These are phyloP conservation scores for Lachnum nothofagi DNA, from an alignment of 2,329 filamentous ascomycete genomes.

Conservation along the genomic window DNA sequence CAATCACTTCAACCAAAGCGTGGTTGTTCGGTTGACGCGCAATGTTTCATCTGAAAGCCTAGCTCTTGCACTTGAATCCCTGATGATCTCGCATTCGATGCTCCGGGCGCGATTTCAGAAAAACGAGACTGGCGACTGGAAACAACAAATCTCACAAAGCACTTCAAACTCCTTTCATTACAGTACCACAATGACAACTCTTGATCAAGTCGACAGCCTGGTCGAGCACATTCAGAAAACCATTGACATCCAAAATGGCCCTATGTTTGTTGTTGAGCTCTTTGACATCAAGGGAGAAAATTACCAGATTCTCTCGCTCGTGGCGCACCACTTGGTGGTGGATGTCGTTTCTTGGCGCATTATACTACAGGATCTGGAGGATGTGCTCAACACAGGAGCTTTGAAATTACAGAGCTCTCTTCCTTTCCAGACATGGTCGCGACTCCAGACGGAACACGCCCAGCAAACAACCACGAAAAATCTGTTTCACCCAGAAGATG, in stretches of 20 bases:
- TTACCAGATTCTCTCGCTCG: slow-evolving; percentile 33
- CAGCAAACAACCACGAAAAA: slow-evolving; percentile 23
- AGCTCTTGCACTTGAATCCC: slow-evolving; percentile 25
- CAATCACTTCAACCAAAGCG: slow-evolving; percentile 13
- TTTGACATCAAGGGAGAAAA: slow-evolving; percentile 7
- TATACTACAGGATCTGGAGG: slow-evolving; percentile 35
- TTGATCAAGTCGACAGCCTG: background rate
- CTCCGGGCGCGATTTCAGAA: slow-evolving; percentile 34
- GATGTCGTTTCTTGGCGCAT: slow-evolving; percentile 37
- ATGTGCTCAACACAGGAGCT: slow-evolving; percentile 6
- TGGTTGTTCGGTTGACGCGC: background rate
- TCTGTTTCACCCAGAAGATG: slow-evolving; percentile 27
- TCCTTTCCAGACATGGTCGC: slow-evolving; percentile 36
- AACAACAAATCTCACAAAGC: slow-evolving; percentile 31
- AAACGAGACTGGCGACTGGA: slow-evolving; percentile 30
- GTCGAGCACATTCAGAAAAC: slow-evolving; percentile 31
- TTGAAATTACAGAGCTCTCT: slow-evolving; percentile 22
- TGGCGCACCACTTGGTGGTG: slow-evolving; percentile 24
- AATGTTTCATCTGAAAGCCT: background rate
- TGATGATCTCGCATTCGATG: slow-evolving; percentile 36
- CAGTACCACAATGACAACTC: background rate
- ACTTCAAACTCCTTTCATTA: slow-evolving; percentile 19
- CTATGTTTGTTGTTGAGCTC: slow-evolving; percentile 15
- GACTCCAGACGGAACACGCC: slow-evolving; percentile 31
- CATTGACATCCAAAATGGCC: slow-evolving; percentile 22